These are phyloP conservation scores for Tulasnella sp. DNA, from an alignment of 768 basidiomycete species.

Conservation along the genomic window DNA sequence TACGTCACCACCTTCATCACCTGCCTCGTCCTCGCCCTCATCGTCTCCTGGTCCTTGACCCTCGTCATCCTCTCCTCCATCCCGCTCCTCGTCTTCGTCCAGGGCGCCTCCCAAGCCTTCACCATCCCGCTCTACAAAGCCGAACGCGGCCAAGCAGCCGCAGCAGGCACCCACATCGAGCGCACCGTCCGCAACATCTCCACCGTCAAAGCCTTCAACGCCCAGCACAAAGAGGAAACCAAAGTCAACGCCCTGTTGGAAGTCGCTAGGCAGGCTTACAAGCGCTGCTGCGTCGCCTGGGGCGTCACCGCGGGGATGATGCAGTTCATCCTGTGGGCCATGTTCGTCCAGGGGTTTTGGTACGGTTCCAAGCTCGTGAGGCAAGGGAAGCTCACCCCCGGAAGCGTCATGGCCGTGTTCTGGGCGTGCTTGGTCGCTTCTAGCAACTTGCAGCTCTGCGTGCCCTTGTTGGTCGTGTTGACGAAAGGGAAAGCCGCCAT, in stretches of 20 bases:
- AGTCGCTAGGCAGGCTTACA: slow-evolving; percentile 20
- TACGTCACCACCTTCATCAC: slow-evolving; percentile 69
- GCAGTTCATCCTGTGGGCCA: slow-evolving; percentile 76
- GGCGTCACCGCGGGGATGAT: slow-evolving; percentile 52
- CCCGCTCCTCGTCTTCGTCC: slow-evolving; percentile 67
- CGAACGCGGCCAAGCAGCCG: slow-evolving; percentile 56
- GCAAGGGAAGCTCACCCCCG: slow-evolving; percentile 53
- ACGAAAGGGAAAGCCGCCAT: slow-evolving; percentile 78
- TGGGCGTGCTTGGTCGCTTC: slow-evolving; percentile 94
- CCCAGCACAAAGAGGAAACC: slow-evolving; percentile 22
- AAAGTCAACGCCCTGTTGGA: slow-evolving; percentile 24
- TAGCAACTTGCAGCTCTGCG: slow-evolving; percentile 73
- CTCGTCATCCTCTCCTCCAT: slow-evolving; percentile 87
- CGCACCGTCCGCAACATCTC: slow-evolving; percentile 64
- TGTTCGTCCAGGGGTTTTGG: slow-evolving; percentile 98
- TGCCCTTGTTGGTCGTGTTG: slow-evolving; percentile 68
- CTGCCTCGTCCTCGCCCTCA: slow-evolving; percentile 72
- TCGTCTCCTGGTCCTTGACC: slow-evolving; percentile 69
- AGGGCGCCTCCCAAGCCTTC: slow-evolving; percentile 58
- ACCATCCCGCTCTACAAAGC: slow-evolving; percentile 52
- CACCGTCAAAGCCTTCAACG: slow-evolving; percentile 53
- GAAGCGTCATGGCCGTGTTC: slow-evolving; percentile 91
- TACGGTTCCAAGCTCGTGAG: slow-evolving; percentile 83
- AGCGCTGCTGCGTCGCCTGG: slow-evolving; percentile 48
- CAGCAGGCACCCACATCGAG: slow-evolving; percentile 70